phyloP scores from a whole-genome alignment of 1,139 yeast genomes.

The Scheffersomyces segobiensis region DNA sequence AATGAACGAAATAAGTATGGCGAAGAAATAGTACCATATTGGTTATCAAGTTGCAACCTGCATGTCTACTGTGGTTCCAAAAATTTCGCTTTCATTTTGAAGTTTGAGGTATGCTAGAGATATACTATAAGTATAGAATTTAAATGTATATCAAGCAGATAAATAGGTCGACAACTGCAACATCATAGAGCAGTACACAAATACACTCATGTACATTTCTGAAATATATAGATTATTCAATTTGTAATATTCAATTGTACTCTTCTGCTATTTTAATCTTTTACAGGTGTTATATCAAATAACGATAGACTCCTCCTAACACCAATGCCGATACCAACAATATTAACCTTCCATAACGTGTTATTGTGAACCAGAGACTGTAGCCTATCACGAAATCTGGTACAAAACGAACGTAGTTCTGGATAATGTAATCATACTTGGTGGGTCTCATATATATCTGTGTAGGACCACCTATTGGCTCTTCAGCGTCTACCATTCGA shows the following conservation, averaged over 20 bases:
- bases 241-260: too few relatives aligned
- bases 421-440: constrained; percentile 31
- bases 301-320: neutral
- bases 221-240: too few relatives aligned
- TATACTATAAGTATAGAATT: too few relatives aligned
- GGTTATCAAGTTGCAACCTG: neutral
- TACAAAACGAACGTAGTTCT: constrained; percentile 27
- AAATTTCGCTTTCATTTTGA: neutral
- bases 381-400: constrained; percentile 41
- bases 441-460: constrained; percentile 47
- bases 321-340: constrained; percentile 12
- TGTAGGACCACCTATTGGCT: constrained; percentile 42
- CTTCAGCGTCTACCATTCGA: constrained; percentile 9
- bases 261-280: too few relatives aligned
- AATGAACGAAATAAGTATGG: neutral
- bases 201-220: too few relatives aligned
- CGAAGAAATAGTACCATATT: neutral
- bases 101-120: too few relatives aligned
- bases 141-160: too few relatives aligned
- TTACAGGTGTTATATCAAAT: too few relatives aligned
- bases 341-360: constrained; percentile 40
- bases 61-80: neutral
- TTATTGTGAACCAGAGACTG: constrained; percentile 39
- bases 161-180: neutral
- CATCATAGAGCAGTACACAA: too few relatives aligned